Evolutionary conservation across 1,139 yeast species (phyloP), one percentile per base, ranked within the genome.

Genomic region (Suhomyces yuchorum): DNA sequence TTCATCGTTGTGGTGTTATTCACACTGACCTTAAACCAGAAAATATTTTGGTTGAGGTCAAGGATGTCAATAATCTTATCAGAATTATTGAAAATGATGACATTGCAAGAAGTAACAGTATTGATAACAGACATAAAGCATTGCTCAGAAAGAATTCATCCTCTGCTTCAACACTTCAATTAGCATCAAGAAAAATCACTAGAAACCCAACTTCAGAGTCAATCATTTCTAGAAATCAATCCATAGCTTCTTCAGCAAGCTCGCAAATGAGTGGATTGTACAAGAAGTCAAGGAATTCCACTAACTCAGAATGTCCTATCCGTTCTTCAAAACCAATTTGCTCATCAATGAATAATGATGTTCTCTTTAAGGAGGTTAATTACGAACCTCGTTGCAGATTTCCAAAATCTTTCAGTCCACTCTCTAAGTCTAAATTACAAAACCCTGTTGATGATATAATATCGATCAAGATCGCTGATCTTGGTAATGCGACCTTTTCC

Each of bases 11-110:
- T 66, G 96, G 96, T n/a, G 85, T 90, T 32, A 87, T 90, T 51
- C 97, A 90, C 67, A 90, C 97, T 0, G 97, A 90, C 61, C 73
- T 90, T 52, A 90, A 90, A 65, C 97, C 97, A 0, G 97, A 90
- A 63, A 90, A 90, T 62, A 86, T 90, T n/a, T 70, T 90, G 53
- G 78, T 89, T 43, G 91, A 87, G 59, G 85, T 89, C 51, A 86
- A 85, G 35, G 90, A 88, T 57, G 92, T 86, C 30, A 91, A 86
- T 58, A 80, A 77, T 50, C 79, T 87, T 55, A 84, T 88, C 24
- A 68, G 73, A 47, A 71, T 77, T 59, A 75, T 83, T 2, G 87
- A 81, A 56, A 63, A 79, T 41, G 70, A 82, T 50, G 87, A 82
- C 56, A 49, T 49, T 26, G 48, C 48, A 14, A 42, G 51, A 39